Evolutionary conservation across 2,329 filamentous ascomycete genomes (phyloP).

Genomic region (Cordyceps sp.): DNA sequence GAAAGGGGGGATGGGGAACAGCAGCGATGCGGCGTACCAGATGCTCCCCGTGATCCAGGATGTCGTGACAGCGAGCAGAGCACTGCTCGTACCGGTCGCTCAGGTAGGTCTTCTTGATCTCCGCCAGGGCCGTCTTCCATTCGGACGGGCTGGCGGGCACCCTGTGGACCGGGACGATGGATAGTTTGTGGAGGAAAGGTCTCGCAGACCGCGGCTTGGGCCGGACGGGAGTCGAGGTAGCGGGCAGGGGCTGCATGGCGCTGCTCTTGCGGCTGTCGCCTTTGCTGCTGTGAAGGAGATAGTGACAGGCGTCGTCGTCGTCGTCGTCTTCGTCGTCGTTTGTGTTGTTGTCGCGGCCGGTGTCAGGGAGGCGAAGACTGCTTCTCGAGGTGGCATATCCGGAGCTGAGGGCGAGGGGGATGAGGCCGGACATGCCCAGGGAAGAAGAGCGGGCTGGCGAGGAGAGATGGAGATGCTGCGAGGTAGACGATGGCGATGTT

Average conservation of each 20-base stretch:
- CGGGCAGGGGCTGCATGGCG: too few species aligned
- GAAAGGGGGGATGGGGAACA: neutral
- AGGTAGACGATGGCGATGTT: too few species aligned
- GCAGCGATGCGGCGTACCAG: too few species aligned
- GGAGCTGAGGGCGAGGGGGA: constrained; percentile 15
- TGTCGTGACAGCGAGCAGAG: constrained; percentile 32
- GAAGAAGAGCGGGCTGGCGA: neutral
- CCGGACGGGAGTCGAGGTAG: too few species aligned
- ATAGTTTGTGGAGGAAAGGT: too few species aligned
- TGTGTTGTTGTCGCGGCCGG: neutral
- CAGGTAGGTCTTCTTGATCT: constrained; percentile 37
- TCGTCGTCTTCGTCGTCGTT: neutral
- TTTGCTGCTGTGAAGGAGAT: too few species aligned
- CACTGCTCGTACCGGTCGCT: constrained; percentile 35
- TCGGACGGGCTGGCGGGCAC: too few species aligned
- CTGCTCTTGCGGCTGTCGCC: too few species aligned
- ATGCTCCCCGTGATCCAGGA: constrained; percentile 30
- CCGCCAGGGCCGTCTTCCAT: constrained; percentile 32
- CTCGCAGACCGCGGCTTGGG: too few species aligned
- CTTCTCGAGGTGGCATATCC: too few species aligned
- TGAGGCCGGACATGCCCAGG: constrained; percentile 13
- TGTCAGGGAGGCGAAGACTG: neutral
- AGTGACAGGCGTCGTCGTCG: neutral
- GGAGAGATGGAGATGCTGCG: too few species aligned
- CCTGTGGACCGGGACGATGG: too few species aligned